Conservation (phyloP, 306 rosid genomes). For the Cicer cuneatum region DNA sequence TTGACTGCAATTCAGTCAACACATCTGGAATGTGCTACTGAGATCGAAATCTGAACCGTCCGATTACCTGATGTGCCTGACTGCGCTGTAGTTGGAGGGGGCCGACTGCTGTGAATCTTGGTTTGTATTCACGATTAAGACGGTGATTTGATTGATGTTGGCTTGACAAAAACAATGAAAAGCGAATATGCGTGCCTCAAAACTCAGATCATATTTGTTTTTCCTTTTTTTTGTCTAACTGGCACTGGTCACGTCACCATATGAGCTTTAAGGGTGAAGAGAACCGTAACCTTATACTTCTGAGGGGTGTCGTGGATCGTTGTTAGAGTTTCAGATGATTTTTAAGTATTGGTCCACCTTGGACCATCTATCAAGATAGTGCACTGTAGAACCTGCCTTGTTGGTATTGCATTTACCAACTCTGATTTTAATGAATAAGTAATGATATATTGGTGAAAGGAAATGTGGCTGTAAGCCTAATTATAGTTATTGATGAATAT, state of each 20-base stretch:
- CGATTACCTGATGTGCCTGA: too few relatives aligned
- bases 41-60: too few relatives aligned
- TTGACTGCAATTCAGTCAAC: too few relatives aligned
- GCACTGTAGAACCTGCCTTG: not conserved
- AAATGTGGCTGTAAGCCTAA: not conserved
- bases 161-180: not conserved
- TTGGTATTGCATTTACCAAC: not conserved
- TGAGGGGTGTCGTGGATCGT: not conserved
- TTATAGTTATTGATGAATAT: not conserved
- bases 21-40: too few relatives aligned
- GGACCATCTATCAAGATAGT: too few relatives aligned
- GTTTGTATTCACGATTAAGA: not conserved
- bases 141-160: not conserved
- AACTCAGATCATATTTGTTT: not conserved
- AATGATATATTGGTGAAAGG: constrained; percentile 6
- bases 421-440: constrained; percentile 32
- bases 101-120: too few relatives aligned
- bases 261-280: not conserved
- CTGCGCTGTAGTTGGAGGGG: too few relatives aligned
- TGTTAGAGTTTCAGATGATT: not conserved
- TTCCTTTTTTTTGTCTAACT: not conserved
- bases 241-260: not conserved
- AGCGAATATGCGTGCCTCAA: not conserved
- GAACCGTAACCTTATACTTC: not conserved
- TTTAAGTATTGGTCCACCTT: not conserved